Percentiles rank a stretch among this genome's conserved stretches.
These are phyloP conservation scores for Thermochaetoides dissita DNA, from an alignment of 2,329 filamentous ascomycete genomes.

Conservation along the genomic window DNA sequence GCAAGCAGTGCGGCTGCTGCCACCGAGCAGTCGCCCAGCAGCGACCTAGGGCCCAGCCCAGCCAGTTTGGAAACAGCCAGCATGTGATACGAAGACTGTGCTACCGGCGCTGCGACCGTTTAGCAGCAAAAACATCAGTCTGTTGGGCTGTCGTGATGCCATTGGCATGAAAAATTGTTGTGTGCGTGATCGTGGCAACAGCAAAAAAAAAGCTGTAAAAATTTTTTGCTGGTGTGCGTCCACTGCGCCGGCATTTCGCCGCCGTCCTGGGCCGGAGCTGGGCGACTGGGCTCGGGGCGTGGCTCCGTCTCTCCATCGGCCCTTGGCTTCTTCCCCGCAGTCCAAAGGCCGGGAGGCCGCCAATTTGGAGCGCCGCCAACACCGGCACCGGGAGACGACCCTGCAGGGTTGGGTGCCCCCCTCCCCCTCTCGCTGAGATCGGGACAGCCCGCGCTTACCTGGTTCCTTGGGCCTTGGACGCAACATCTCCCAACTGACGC, in stretches of 20 bases:
- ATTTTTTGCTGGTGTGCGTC: too few relatives aligned
- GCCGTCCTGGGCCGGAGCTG: neutral
- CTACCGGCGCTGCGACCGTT: neutral
- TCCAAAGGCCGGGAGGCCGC: constrained; percentile 12
- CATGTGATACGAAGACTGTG: neutral
- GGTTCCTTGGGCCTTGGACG: too few relatives aligned
- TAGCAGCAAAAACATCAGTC: neutral
- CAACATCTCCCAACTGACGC: too few relatives aligned
- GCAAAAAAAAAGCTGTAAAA: neutral
- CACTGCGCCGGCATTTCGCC: neutral
- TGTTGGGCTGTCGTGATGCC: too few relatives aligned
- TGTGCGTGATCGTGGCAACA: too few relatives aligned
- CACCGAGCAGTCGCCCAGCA: too few relatives aligned
- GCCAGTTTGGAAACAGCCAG: too few relatives aligned
- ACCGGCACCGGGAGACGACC: constrained; percentile 8
- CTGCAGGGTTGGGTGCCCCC: neutral
- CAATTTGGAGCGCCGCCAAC: constrained; percentile 1
- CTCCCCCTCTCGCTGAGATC: too few relatives aligned
- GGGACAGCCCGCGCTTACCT: too few relatives aligned
- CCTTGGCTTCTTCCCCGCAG: constrained; percentile 3
- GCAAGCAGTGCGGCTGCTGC: too few relatives aligned
- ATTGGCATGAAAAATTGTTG: too few relatives aligned
- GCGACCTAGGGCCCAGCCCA: too few relatives aligned
- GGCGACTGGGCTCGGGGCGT: constrained; percentile 1
- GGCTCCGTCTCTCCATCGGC: neutral